phyloP scores from a whole-genome alignment of 1,139 yeast genomes.

The Geotrichum bryndzae region DNA sequence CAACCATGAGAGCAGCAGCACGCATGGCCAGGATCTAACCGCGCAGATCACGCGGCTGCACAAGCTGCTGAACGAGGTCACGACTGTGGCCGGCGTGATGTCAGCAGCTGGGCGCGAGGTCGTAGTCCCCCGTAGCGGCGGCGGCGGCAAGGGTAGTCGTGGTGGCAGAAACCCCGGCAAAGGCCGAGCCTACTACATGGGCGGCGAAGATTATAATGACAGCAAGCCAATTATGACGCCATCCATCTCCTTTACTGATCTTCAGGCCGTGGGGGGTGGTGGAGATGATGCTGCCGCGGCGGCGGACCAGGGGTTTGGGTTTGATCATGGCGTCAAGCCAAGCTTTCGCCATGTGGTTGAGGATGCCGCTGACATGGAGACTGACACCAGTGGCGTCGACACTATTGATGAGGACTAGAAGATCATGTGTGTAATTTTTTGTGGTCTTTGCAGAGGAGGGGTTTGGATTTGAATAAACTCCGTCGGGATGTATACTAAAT shows the following conservation, averaged over 20 bases:
- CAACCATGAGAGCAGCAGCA: neutral
- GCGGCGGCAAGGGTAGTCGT: neutral
- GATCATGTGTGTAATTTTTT: neutral
- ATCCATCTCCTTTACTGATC: neutral
- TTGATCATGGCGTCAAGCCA: too few relatives aligned
- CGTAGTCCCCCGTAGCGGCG: neutral
- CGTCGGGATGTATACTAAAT: too few relatives aligned
- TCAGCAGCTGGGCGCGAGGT: constrained; percentile 4
- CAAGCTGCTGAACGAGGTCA: constrained; percentile 3
- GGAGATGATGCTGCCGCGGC: neutral
- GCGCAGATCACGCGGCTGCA: constrained; percentile 7
- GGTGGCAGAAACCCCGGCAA: too few relatives aligned
- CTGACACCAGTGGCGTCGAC: constrained; percentile 10
- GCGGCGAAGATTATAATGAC: neutral
- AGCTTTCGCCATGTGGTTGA: constrained; percentile 8
- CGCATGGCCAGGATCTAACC: constrained; percentile 4
- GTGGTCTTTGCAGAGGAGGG: too few relatives aligned
- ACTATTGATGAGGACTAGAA: constrained; percentile 4
- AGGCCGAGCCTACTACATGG: too few relatives aligned
- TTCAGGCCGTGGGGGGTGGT: neutral
- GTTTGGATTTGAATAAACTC: too few relatives aligned
- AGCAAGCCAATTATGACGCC: neutral
- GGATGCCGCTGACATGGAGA: constrained; percentile 7
- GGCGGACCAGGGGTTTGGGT: neutral
- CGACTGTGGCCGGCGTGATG: constrained; percentile 5